Evolutionary conservation across 2,329 filamentous ascomycete genomes (phyloP), one percentile per base, ranked within the genome.

Genomic region (Septoria petroselini): DNA sequence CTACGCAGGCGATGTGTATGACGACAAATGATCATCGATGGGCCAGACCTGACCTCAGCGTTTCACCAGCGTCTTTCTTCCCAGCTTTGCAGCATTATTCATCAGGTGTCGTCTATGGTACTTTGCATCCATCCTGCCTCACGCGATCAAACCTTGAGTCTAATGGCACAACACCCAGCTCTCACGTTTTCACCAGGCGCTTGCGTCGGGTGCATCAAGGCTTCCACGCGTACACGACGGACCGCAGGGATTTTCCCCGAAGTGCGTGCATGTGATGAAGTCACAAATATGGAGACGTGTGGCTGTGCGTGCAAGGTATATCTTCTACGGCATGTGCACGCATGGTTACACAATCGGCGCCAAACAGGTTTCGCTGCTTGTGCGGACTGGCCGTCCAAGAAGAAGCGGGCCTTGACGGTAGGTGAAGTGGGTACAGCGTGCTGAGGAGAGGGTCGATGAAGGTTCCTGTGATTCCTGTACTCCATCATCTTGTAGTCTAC

Each of bases 311-410:
- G 17, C 37, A 38, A 30, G 49, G 41, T 12, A 30, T 19, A 37
- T 31, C 19, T 35, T 27, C 23, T 27, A 9, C 23, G 31, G 37
- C 21, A 37, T 41, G 30, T 18, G 30, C 33, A 39, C 31, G 21
- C 41, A 48, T 33, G 34, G 47, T 45, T 41, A 38, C 39, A 40
- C 50, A 48, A 54, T 57, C 48, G 50, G 34, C 17, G n/a, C 46
- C 46, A 54, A 57, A 54, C 55, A 54, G 55, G 55, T 57, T 57
- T 54, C 52, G 21, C 38, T 39, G 43, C 40, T 31, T 41, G 21
- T 52, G 50, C 35, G 27, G 40, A 35, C 40, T 45, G 40, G 19
- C 40, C 44, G 27, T 43, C 44, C 35, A 47, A 25, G 33, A 38
- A n/a, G n/a, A 29, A 47, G 43, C 43, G 34, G 43, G 43, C 25